Evolutionary conservation across 169 alveolate species (phyloP), one percentile per base, ranked within the genome.

Genomic region (Cryptosporidium meleagridis): DNA sequence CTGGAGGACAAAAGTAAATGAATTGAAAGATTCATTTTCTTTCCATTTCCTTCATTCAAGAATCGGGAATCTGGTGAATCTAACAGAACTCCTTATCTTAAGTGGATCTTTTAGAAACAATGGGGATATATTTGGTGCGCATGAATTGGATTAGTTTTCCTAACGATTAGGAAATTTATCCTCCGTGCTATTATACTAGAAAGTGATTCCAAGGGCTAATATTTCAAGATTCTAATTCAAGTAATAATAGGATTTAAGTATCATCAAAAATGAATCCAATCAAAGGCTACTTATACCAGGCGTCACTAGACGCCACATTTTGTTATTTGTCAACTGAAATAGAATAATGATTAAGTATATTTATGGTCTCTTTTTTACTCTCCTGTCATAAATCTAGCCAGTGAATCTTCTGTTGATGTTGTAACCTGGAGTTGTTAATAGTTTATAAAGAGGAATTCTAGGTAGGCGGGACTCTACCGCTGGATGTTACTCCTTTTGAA

Each of bases 1-100:
- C 98, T 84, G 96, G 96, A 61, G 94, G 94, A 91, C 95, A 94
- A 73, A 91, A 93, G 89, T 80, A 44, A 80, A 48, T 51, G 45
- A 29, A 48, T 23, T 23, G 0, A 0, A 23, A 9, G 3, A 26
- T 23, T 55, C 67, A 26, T 55, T 26, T 3, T 55, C n/a, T 55
- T 23, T 48, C 55, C 23, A 48, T 48, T 48, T 16, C 6, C 12
- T 48, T 7, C 21, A 14, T 48, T 48, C 4, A 14, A 48, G 55
- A 48, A 48, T 12, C 21, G 2, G 6, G 21, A 7, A 48, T 14
- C 21, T 55, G 37, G 37, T 5, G 35, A 8, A 26, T 7, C 14
- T 55, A 26, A 0, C 10, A 23, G 65, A 53, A 10, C 35, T 26
- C 31, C 37, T 55, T 26, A 4, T 14, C 33, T 26, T 6, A 26